Evolutionary conservation across 495 filamentous ascomycete genomes (phyloP).

Genomic region (Lasiosphaeria hispida): DNA sequence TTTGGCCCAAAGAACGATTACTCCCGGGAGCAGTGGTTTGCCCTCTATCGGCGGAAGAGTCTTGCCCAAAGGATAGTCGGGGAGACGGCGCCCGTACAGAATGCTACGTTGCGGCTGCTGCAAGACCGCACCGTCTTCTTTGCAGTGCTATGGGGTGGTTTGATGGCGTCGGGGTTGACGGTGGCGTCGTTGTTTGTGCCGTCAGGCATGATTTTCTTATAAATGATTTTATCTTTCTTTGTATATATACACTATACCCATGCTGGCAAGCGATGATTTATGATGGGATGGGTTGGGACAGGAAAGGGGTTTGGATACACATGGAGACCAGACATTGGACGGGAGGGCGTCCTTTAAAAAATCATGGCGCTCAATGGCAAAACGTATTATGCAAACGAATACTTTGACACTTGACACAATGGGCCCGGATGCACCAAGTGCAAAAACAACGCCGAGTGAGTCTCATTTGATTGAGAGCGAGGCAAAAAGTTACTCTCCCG

Average conservation of each 20-base stretch:
- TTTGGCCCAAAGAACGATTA: slow-evolving; percentile 54
- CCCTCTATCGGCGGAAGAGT: slow-evolving; percentile 55
- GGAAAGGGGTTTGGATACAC: background rate
- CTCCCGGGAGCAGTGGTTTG: slow-evolving; percentile 58
- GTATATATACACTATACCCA: background rate
- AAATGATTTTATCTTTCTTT: slow-evolving; percentile 11
- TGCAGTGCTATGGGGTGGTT: slow-evolving; percentile 38
- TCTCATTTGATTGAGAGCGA: no score
- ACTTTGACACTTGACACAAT: background rate
- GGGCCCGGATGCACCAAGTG: no score
- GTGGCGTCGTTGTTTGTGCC: slow-evolving; percentile 32
- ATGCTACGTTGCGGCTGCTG: slow-evolving; percentile 59
- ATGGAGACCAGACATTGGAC: background rate
- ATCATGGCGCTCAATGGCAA: background rate
- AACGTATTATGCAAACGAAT: background rate
- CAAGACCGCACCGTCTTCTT: slow-evolving; percentile 64
- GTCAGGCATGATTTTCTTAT: slow-evolving; percentile 4
- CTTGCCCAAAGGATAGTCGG: slow-evolving; percentile 62
- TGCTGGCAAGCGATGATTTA: no score
- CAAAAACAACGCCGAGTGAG: no score
- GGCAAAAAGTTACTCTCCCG: no score
- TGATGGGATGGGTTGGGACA: background rate
- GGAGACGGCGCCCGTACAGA: slow-evolving; percentile 58
- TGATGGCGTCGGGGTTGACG: slow-evolving; percentile 32
- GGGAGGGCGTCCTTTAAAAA: background rate